Conservation (phyloP, 1,284 basidiomycete genomes). For the Naganishia sp. region DNA sequence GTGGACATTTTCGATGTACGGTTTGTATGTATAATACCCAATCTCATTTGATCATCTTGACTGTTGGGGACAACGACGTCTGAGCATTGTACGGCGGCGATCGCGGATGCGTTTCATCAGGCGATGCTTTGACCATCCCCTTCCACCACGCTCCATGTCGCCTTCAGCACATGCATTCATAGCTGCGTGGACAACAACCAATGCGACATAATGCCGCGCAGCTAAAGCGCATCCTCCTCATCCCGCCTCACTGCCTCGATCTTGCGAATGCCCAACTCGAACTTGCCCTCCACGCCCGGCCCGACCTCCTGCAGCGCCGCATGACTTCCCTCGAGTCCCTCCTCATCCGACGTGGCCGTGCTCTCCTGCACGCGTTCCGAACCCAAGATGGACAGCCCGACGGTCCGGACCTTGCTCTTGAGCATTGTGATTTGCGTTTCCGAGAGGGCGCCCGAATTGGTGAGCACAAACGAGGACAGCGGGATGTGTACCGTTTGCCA, state of each 20-base stretch:
- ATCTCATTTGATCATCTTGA: too few species aligned
- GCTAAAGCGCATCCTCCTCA: slow-evolving; percentile 32
- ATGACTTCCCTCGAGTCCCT: slow-evolving; percentile 1
- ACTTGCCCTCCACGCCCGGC: slow-evolving; percentile 49
- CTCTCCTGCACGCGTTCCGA: slow-evolving; percentile 41
- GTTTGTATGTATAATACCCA: too few species aligned
- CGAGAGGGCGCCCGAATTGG: slow-evolving; percentile 56
- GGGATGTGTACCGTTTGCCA: slow-evolving; percentile 57
- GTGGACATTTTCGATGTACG: too few species aligned
- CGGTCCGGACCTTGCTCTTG: slow-evolving; percentile 53
- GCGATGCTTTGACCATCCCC: too few species aligned
- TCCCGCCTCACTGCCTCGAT: slow-evolving; percentile 52
- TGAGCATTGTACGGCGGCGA: too few species aligned
- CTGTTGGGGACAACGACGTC: too few species aligned
- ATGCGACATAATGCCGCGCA: too few species aligned
- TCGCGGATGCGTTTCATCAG: too few species aligned
- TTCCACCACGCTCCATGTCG: too few species aligned
- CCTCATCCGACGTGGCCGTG: slow-evolving; percentile 27
- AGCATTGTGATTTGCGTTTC: slow-evolving; percentile 55
- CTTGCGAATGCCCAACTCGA: slow-evolving; percentile 54
- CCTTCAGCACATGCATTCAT: too few species aligned
- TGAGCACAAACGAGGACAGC: slow-evolving; percentile 56
- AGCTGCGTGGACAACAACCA: too few species aligned
- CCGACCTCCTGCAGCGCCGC: neutral
- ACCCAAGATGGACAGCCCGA: slow-evolving; percentile 56